phyloP scores from a whole-genome alignment of 2,329 filamentous ascomycete species.

The Trichoderma hamatum region DNA sequence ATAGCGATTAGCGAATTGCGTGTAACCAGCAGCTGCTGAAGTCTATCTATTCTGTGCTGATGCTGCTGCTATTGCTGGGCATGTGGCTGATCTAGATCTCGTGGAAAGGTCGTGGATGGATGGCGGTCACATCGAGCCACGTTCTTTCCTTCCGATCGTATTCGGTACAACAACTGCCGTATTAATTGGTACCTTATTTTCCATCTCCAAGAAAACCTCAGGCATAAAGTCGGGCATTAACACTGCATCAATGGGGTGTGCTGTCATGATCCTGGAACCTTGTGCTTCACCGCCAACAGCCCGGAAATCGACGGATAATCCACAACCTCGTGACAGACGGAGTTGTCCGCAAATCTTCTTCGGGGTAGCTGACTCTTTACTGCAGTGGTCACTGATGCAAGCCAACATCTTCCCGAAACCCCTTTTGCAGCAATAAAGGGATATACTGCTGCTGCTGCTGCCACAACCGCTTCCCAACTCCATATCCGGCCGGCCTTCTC shows the following conservation, averaged over 20 bases:
- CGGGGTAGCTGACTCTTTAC: not conserved
- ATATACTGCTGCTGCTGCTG: not conserved
- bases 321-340: not conserved
- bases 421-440: constrained; percentile 7
- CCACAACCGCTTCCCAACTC: not conserved
- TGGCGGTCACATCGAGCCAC: not conserved
- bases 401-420: constrained; percentile 13
- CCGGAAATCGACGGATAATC: not conserved
- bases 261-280: not conserved
- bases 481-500: constrained; percentile 13
- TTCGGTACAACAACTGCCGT: not conserved
- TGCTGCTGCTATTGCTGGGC: not conserved
- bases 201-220: not conserved
- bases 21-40: not conserved
- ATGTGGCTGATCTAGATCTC: not conserved
- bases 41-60: not conserved
- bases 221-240: not conserved
- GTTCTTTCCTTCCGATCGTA: not conserved
- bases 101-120: not conserved
- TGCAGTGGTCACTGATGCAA: not conserved
- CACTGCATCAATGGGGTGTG: not conserved
- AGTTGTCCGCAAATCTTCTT: not conserved
- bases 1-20: not conserved
- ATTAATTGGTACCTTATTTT: not conserved
- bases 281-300: not conserved